Percentiles rank a stretch among this genome's conserved stretches.
These are phyloP conservation scores for Parasitella parasitica DNA, from an alignment of 371 early-diverging fungal genomes.

Conservation along the genomic window DNA sequence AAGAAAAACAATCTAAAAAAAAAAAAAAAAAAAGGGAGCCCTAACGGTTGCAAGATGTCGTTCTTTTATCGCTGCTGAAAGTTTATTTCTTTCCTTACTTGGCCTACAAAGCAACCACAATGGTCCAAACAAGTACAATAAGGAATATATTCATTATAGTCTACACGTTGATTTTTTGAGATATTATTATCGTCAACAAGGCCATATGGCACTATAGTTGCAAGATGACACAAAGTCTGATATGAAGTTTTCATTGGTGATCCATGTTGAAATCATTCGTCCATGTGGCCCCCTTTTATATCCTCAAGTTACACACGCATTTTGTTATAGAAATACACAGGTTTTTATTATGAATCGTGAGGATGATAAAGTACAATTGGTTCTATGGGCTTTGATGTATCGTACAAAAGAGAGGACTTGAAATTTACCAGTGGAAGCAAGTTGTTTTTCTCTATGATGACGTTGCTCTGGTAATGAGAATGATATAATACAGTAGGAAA, in stretches of 20 bases:
- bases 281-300: neutral
- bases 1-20: neutral
- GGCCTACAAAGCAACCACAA: neutral
- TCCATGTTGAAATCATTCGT: neutral
- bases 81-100: neutral
- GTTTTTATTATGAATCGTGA: neutral
- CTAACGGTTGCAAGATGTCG: neutral
- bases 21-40: neutral
- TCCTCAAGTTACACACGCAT: neutral
- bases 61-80: neutral
- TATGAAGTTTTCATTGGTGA: neutral
- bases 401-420: neutral
- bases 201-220: no score
- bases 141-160: no score
- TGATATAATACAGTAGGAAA: conserved; percentile 15
- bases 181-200: no score
- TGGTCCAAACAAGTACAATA: neutral
- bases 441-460: conserved; percentile 1
- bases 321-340: neutral
- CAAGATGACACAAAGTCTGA: neutral
- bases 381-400: neutral
- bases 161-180: no score
- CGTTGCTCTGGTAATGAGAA: neutral
- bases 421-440: neutral
- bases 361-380: conserved; percentile 1